Base-by-base conservation (phyloP, 768 basidiomycete genomes). In the Boletus subcaerulescens region DNA sequence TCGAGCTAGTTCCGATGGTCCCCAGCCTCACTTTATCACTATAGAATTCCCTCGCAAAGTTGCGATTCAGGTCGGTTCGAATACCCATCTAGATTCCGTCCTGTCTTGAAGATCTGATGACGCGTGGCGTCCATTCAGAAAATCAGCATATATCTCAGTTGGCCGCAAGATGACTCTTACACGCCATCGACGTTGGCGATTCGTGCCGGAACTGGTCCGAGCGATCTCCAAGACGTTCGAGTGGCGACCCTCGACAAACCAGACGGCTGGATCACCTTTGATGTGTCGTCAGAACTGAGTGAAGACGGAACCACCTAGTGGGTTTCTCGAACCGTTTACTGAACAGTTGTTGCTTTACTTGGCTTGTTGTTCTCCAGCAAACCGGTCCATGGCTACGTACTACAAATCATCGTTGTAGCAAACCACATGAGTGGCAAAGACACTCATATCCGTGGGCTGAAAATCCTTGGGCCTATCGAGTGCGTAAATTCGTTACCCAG, bases 381-480 rank as follows among this genome's bases (percentile, higher is more conserved):
- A 67, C 89, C 93, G 0, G 82, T 98, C 13, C 84, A 89, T 59
- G 91, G 92, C 3, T 94, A 96, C 65, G 83, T 98, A 11, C 72
- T 99, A 3, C 93, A 98, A 69, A 79, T 98, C 41, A 87, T 95
- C 55, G 82, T 99, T 46, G 78, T 93, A 14, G 85, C 89, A 20
- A 99, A 98, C 67, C 94, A 98, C 67, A 89, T 97, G 87, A 98
- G 95, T 63, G 97, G 97, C 7, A 98, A 98, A 68, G 97, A 99
- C 72, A 98, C 97, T 10, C 97, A 99, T 73, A 91, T 99, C 17
- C 84, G 97, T 13, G 95, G 96, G 4, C 72, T 98, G 39, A 84
- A 80, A 35, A 80, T 98, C n/a, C 82, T 93, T 50, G 96, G 93
- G 0, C 90, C 93, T 3, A 71, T 84, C 8, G 89, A 88, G 95